phyloP scores from a whole-genome alignment of 331 rosid species.

The Rhamnella rubrinervis region DNA sequence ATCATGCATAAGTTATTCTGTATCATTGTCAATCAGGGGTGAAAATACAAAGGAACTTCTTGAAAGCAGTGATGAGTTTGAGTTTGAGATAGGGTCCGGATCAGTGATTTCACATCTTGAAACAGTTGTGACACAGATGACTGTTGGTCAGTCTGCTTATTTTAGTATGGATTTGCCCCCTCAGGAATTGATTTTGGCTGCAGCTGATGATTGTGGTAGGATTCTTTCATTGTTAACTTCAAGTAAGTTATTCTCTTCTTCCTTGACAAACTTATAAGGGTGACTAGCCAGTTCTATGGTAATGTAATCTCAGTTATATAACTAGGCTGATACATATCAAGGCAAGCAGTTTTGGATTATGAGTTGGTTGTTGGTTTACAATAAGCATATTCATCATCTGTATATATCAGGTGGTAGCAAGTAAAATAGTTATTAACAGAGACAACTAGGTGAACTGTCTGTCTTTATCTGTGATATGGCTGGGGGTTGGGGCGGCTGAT shows the following conservation, averaged over 20 bases:
- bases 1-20: conserved; percentile 59
- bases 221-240: conserved; percentile 54
- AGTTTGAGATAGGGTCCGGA: conserved; percentile 87
- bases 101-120: conserved; percentile 62
- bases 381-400: too few relatives aligned
- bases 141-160: conserved; percentile 74
- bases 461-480: background rate
- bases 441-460: background rate
- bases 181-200: conserved; percentile 69
- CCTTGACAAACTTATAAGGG: conserved; percentile 5
- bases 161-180: conserved; percentile 45
- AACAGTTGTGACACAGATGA: conserved; percentile 67
- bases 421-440: background rate
- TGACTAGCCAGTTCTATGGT: background rate
- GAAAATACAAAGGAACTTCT: conserved; percentile 49
- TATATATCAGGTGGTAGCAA: too few relatives aligned
- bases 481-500: background rate
- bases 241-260: conserved; percentile 61
- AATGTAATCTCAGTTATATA: background rate
- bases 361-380: too few relatives aligned
- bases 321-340: background rate
- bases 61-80: conserved; percentile 69
- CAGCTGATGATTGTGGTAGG: conserved; percentile 57
- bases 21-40: conserved; percentile 50
- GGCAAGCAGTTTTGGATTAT: too few relatives aligned